Conservation (phyloP, 106 monocot genomes). For the Vanilla planifolia region DNA sequence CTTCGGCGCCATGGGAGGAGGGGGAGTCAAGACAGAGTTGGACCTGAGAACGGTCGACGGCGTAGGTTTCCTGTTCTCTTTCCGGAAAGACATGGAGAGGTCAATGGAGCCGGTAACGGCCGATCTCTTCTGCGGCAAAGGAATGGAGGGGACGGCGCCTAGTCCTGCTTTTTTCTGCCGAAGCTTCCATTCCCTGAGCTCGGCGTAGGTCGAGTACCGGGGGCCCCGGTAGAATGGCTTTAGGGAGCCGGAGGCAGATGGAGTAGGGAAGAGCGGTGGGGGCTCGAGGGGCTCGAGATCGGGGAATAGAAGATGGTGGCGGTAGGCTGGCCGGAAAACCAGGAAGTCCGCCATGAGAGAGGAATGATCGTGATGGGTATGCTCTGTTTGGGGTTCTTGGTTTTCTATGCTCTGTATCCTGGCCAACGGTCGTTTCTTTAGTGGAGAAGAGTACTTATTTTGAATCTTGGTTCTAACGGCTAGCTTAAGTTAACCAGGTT, state of each 20-base stretch:
- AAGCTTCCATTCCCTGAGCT: conserved; percentile 1
- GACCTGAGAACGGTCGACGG: not conserved
- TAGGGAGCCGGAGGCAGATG: not conserved
- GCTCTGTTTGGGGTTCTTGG: not conserved
- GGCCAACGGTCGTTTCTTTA: too few relatives aligned
- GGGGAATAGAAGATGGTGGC: not conserved
- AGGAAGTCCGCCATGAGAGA: not conserved
- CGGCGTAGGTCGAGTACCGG: conserved; percentile 4
- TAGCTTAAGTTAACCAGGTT: too few relatives aligned
- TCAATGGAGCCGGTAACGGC: not conserved
- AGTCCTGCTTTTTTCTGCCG: not conserved
- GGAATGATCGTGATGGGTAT: not conserved
- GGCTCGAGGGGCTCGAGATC: not conserved
- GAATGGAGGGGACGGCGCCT: not conserved
- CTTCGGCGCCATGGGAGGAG: conserved; percentile 1
- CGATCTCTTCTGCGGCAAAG: not conserved
- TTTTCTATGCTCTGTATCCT: too few relatives aligned
- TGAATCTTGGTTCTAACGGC: too few relatives aligned
- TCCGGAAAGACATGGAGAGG: not conserved
- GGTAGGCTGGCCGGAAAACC: not conserved
- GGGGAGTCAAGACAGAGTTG: not conserved
- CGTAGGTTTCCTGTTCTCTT: conserved; percentile 10
- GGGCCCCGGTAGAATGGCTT: conserved; percentile 3
- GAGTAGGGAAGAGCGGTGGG: not conserved
- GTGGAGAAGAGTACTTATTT: too few relatives aligned